Evolutionary conservation across 129 eudicot genomes (phyloP).

Genomic region (Pulicaria dysenterica): DNA sequence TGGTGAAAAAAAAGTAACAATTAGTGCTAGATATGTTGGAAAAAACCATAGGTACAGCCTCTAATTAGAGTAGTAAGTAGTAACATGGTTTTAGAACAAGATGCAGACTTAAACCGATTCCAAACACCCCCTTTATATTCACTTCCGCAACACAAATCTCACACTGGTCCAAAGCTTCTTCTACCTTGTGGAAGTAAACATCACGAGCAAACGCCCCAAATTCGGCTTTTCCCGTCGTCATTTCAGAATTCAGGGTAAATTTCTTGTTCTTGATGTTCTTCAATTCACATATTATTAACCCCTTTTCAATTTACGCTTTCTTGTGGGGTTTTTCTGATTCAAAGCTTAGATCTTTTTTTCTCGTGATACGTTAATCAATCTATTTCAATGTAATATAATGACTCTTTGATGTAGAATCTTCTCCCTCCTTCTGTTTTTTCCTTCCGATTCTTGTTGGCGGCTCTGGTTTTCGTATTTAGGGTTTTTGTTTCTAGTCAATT

Average conservation of each 20-base stretch:
- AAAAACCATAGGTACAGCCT: too few species aligned
- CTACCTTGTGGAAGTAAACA: slow-evolving; percentile 4
- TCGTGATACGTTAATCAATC: not conserved
- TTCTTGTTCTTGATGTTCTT: not conserved
- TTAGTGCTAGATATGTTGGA: too few species aligned
- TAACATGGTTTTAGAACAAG: too few species aligned
- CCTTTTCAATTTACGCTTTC: slow-evolving; percentile 13
- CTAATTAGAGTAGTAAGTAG: too few species aligned
- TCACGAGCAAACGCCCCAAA: slow-evolving; percentile 14
- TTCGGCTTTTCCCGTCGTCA: slow-evolving; percentile 11
- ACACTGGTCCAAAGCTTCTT: slow-evolving; percentile 22
- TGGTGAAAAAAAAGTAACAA: too few species aligned
- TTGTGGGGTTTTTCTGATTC: slow-evolving; percentile 3
- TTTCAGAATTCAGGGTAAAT: slow-evolving; percentile 14
- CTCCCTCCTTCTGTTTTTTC: not conserved
- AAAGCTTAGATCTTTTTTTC: slow-evolving; percentile 24
- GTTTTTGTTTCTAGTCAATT: slow-evolving; percentile 22
- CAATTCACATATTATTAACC: not conserved
- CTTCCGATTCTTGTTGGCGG: slow-evolving; percentile 27
- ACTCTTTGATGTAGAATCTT: slow-evolving; percentile 6
- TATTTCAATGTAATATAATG: not conserved
- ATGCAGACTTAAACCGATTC: too few species aligned
- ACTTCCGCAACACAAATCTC: slow-evolving; percentile 16
- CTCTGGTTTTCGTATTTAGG: slow-evolving; percentile 26
- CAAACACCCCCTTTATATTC: not conserved